A percentile compares a stretch with the other conserved stretches of the same genome.
Evolutionary conservation across 805 yeast species (phyloP).

Genomic region (Saturnispora sanitii): DNA sequence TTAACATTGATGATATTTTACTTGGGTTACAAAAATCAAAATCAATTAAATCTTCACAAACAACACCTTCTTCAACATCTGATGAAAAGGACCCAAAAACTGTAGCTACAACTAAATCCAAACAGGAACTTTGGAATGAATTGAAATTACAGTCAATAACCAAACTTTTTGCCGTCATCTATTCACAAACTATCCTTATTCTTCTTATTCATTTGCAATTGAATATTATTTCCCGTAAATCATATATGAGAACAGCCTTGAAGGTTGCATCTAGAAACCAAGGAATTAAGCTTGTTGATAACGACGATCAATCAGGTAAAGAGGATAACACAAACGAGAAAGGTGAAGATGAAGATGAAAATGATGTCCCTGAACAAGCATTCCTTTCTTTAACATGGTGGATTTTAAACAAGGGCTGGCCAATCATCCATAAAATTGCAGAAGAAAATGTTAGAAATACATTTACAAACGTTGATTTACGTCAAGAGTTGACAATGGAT

Average conservation of each 20-base stretch:
- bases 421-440: slow-evolving; percentile 41
- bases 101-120: not conserved
- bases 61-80: not conserved
- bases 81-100: no score
- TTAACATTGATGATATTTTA: slow-evolving; percentile 68
- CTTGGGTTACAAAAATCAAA: slow-evolving; percentile 46
- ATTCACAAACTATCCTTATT: slow-evolving; percentile 59
- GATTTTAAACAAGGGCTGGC: slow-evolving; percentile 83
- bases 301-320: slow-evolving; percentile 21
- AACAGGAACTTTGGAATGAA: slow-evolving; percentile 67
- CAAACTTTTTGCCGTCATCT: slow-evolving; percentile 60
- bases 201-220: slow-evolving; percentile 76
- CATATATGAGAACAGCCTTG: slow-evolving; percentile 72
- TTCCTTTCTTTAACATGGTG: slow-evolving; percentile 89
- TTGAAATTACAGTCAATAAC: slow-evolving; percentile 67
- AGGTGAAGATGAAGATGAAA: slow-evolving; percentile 13
- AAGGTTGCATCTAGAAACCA: slow-evolving; percentile 45
- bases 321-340: no score
- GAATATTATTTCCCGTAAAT: slow-evolving; percentile 78
- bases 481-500: slow-evolving; percentile 17
- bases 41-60: slow-evolving; percentile 13
- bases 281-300: slow-evolving; percentile 25
- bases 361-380: slow-evolving; percentile 56
- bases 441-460: slow-evolving; percentile 47
- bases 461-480: slow-evolving; percentile 34